Conservation (phyloP, 2,329 filamentous ascomycete genomes). For the Aspergillus transmontanensis region DNA sequence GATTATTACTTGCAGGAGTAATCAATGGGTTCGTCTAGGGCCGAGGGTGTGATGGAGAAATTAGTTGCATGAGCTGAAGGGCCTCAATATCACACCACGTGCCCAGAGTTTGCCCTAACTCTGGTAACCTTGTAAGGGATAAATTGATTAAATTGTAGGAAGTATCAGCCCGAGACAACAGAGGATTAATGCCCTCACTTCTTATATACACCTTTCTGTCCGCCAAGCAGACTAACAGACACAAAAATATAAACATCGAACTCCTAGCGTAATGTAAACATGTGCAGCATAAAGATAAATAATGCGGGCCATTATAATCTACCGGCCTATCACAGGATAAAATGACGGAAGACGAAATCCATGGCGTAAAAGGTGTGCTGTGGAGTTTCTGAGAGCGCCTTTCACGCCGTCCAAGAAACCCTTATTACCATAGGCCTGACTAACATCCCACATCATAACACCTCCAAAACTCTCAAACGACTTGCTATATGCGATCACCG, state of each 20-base stretch:
- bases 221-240: background rate
- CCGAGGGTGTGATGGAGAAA: background rate
- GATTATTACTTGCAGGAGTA: background rate
- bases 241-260: background rate
- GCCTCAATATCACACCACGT: background rate
- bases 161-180: background rate
- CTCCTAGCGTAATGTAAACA: background rate
- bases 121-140: background rate
- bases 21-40: background rate
- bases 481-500: constrained; percentile 58
- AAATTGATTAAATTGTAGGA: background rate
- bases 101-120: background rate
- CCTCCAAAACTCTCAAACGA: constrained; percentile 65
- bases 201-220: background rate
- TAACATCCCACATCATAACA: constrained; percentile 71
- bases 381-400: constrained; percentile 33
- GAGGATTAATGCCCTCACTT: background rate
- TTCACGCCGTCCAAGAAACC: constrained; percentile 56
- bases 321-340: background rate
- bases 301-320: background rate
- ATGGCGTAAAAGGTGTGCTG: constrained; percentile 10
- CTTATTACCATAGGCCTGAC: constrained; percentile 60
- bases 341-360: constrained; percentile 2
- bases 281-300: background rate
- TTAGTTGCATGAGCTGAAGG: background rate